Evolutionary conservation across 192 early-diverging fungal species (phyloP).

Genomic region (Tieghemiomyces parasiticus): DNA sequence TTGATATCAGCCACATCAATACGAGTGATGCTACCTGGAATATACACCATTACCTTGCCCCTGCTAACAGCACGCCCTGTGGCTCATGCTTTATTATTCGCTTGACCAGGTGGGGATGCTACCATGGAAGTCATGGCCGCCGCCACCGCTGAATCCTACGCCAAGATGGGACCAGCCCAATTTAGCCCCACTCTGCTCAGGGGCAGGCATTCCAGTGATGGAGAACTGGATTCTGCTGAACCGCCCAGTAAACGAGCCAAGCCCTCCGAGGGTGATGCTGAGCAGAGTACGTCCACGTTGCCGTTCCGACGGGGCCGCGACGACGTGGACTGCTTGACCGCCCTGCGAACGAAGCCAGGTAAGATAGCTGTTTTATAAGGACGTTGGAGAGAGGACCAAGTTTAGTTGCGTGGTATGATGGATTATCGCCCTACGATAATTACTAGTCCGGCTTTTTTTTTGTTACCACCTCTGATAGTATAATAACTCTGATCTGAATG

Average conservation of each 20-base stretch:
- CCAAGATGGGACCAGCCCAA: conserved; percentile 20
- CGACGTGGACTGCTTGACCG: conserved; percentile 7
- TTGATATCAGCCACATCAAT: neutral
- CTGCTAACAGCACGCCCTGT: too few relatives aligned
- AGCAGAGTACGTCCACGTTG: neutral
- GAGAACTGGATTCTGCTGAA: neutral
- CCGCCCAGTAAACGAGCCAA: neutral
- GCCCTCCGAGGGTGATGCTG: neutral
- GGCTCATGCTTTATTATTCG: neutral
- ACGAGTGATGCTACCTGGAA: neutral
- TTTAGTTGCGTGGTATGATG: too few relatives aligned
- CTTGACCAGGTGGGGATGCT: conserved; percentile 55
- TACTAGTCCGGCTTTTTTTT: conserved; percentile 15
- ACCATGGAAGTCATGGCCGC: conserved; percentile 33
- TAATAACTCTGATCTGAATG: too few relatives aligned
- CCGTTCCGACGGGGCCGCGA: neutral
- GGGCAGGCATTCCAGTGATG: too few relatives aligned
- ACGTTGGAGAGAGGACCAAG: too few relatives aligned
- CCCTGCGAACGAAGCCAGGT: conserved; percentile 11
- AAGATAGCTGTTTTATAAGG: neutral
- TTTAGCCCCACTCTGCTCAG: neutral
- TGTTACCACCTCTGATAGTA: conserved; percentile 9
- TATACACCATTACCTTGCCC: neutral
- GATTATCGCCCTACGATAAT: neutral
- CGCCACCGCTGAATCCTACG: conserved; percentile 24